Base-by-base conservation (phyloP, 78 protist genomes). In the Dictyostelium citrinum region DNA sequence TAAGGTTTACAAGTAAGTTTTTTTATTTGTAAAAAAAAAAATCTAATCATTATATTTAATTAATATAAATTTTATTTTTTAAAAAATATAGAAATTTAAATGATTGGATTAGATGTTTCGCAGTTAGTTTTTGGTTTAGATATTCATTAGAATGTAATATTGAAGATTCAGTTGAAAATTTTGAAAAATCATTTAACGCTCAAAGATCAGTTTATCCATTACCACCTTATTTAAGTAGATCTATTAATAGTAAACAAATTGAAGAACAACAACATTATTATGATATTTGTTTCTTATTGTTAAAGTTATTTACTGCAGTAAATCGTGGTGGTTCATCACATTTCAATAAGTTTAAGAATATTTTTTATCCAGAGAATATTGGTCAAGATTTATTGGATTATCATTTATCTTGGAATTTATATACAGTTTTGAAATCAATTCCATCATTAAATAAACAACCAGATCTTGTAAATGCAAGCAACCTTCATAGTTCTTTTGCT, bases 71-170 rank as follows among this genome's bases (percentile, higher is more conserved):
- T n/a, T n/a, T n/a, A n/a, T n/a, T 31, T 49, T 49, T 14, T 49
- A n/a, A n/a, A n/a, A n/a, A 49, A 49, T 45, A 49, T 55, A 55
- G 27, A 43, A 83, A 82, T 76, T 11, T 81, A 35, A 60, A 46
- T 27, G 95, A 82, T 75, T 91, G 95, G 95, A 67, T 80, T 29
- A 77, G 95, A 58, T 51, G 90, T 72, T 91, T 83, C 43, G 85
- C 90, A 6, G 24, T 83, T 20, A 79, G 84, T 41, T 82, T 83
- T 43, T 91, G 95, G 95, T 91, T 33, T 43, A 84, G 58, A 61
- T 83, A 24, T 61, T 24, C 83, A 43, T 76, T 80, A 8, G 67
- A 76, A 6, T 22, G 29, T 14, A 45, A 29, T 45, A n/a, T 88
- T 37, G 60, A 51, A 17, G 60, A 61, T 10, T 24, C 76, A 20